Percentiles rank a stretch among this genome's conserved stretches.
These are phyloP conservation scores for Coemansia sp. DNA, from an alignment of 192 early-diverging fungal genomes.

Conservation along the genomic window DNA sequence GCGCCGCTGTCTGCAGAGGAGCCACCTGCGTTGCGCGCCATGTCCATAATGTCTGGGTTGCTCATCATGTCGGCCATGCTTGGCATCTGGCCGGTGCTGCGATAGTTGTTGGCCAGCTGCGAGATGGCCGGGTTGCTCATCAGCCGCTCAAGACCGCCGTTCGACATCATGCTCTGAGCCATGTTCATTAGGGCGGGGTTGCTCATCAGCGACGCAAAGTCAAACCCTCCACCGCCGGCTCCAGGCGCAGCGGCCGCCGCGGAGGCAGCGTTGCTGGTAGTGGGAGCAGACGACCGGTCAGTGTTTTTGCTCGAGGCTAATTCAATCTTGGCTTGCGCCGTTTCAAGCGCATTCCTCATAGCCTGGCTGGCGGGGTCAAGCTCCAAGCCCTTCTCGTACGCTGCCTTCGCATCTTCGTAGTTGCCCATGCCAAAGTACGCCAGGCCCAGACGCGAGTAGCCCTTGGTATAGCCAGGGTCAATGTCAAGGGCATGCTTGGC, in stretches of 20 bases:
- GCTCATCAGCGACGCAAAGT: slow-evolving; percentile 79
- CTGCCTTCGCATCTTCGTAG: slow-evolving; percentile 80
- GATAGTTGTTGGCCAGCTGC: slow-evolving; percentile 64
- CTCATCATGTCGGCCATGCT: slow-evolving; percentile 51
- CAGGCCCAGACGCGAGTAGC: slow-evolving; percentile 88
- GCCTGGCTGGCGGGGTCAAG: slow-evolving; percentile 80
- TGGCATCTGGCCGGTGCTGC: slow-evolving; percentile 46
- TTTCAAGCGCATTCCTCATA: slow-evolving; percentile 72
- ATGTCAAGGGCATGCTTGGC: slow-evolving; percentile 79
- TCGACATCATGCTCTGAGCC: slow-evolving; percentile 90
- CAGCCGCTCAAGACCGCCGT: slow-evolving; percentile 76
- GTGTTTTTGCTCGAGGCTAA: background rate
- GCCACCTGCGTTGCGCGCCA: slow-evolving; percentile 32
- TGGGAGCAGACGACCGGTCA: slow-evolving; percentile 11
- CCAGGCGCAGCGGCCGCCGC: slow-evolving; percentile 49
- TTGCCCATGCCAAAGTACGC: slow-evolving; percentile 88
- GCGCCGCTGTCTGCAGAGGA: background rate
- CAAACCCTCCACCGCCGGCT: slow-evolving; percentile 72
- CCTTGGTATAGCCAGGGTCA: slow-evolving; percentile 90
- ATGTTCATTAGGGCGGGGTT: slow-evolving; percentile 96
- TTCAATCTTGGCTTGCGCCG: slow-evolving; percentile 62
- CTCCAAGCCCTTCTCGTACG: slow-evolving; percentile 87
- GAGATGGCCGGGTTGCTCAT: slow-evolving; percentile 90
- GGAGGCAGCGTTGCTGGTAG: slow-evolving; percentile 27
- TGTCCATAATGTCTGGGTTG: slow-evolving; percentile 48